Evolutionary conservation across 2,329 filamentous ascomycete species (phyloP).

Genomic region (Xylaria arbuscula): DNA sequence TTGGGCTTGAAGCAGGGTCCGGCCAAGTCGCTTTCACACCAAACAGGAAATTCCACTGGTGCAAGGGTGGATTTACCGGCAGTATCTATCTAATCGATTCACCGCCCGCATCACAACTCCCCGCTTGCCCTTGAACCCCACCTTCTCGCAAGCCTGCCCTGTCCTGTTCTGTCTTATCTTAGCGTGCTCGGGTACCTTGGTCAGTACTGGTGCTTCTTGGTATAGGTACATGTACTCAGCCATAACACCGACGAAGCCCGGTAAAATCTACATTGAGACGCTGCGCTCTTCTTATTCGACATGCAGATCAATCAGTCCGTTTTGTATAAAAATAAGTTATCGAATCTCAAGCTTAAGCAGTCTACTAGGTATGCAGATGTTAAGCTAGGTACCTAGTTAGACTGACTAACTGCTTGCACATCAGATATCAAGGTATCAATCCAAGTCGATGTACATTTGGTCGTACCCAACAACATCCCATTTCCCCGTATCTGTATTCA

Average conservation of each 20-base stretch:
- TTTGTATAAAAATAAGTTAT: no score
- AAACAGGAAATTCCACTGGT: constrained; percentile 39
- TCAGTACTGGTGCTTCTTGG: no score
- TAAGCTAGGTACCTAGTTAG: no score
- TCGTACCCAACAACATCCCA: constrained; percentile 49
- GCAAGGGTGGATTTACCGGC: constrained; percentile 31
- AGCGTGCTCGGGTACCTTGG: not conserved
- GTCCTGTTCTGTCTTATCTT: not conserved
- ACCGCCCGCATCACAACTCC: constrained; percentile 38
- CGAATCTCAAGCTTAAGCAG: no score
- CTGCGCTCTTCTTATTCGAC: no score
- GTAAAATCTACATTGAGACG: no score
- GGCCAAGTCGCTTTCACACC: constrained; percentile 31
- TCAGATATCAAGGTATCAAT: constrained; percentile 19
- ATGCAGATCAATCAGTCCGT: no score
- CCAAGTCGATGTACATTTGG: constrained; percentile 48
- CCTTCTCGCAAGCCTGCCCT: not conserved
- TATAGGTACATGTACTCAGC: no score
- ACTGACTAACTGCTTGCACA: no score
- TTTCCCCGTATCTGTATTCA: constrained; percentile 46
- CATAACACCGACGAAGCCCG: no score
- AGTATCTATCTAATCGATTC: constrained; percentile 35
- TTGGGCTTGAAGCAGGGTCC: constrained; percentile 35
- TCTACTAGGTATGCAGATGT: no score
- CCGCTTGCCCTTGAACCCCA: constrained; percentile 5